Evolutionary conservation across 495 filamentous ascomycete species (phyloP), one percentile per base, ranked within the genome.

Genomic region (Penicillium coprophilum): DNA sequence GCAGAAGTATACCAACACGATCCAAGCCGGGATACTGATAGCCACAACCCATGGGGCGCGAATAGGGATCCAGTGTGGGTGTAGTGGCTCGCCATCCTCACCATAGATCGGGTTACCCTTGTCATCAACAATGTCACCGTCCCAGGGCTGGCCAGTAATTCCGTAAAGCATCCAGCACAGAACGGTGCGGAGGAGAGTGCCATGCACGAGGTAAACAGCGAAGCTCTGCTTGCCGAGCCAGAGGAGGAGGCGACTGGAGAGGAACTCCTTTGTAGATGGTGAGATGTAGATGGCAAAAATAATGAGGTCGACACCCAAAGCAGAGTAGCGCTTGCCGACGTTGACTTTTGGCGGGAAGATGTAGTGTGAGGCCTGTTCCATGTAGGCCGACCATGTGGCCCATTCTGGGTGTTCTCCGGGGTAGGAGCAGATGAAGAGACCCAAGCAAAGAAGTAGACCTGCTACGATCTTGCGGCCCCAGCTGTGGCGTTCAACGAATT

Each of bases 141-240:
- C 70, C 54, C 78, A 73, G 1, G 83, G 82, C 24, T 77, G 69
- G 0, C 79, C 73, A 4, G 71, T 76, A 34, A 83, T 77, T 4
- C 85, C 83, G 59, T 85, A 88, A 12, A 54, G 76, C 76, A 87
- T 80, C 82, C 85, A 87, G 53, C 78, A 80, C 5, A 87, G 74
- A 1, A 88, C 70, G 15, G 77, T 80, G 45, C 86, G 82, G 39
- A 89, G 76, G 38, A 88, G 75, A 12, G 82, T 80, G 20, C 85
- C 85, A 65, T 89, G 86, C 3, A 86, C 72, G 9, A 89, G 79
- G 59, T 88, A 89, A 6, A 88, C 82, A 17, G 86, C 85, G 58
- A 88, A 89, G 44, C 80, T 84, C 66, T 87, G 82, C 63, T 82
- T 83, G 40, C 85, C 86, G 10, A 88, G 75, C 85, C 85, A 88